phyloP scores from a whole-genome alignment of 2,329 filamentous ascomycete genomes.

The Scedosporium minutisporum region DNA sequence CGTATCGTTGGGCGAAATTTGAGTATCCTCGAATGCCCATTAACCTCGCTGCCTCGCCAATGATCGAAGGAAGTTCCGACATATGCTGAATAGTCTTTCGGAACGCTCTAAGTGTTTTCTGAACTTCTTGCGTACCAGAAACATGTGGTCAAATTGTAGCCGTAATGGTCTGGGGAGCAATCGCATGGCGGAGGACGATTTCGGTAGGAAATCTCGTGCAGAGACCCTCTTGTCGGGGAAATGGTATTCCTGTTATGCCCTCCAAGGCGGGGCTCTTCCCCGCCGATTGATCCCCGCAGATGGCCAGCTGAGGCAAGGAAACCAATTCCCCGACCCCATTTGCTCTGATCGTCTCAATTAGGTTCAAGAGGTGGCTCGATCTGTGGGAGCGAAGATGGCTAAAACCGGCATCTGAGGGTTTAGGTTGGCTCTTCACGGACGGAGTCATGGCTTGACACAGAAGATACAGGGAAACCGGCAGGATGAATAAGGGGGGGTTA shows the following conservation, averaged over 20 bases:
- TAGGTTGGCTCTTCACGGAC: background rate
- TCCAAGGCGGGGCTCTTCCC: conserved; percentile 17
- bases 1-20: background rate
- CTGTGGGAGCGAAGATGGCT: background rate
- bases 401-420: background rate
- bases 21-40: conserved; percentile 11
- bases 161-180: conserved; percentile 7
- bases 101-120: conserved; percentile 8
- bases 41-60: conserved; percentile 12
- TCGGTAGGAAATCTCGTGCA: conserved; percentile 16
- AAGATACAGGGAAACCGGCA: background rate
- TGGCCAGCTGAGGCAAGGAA: conserved; percentile 14
- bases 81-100: conserved; percentile 11
- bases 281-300: conserved; percentile 15
- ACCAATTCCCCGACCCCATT: conserved; percentile 11
- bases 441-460: background rate
- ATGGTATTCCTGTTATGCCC: conserved; percentile 14
- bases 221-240: conserved; percentile 13
- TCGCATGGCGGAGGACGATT: conserved; percentile 24
- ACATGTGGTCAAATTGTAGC: conserved; percentile 12
- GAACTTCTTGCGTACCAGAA: conserved; percentile 5
- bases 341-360: conserved; percentile 10
- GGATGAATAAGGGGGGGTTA: background rate
- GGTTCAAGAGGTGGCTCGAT: conserved; percentile 4
- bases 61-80: conserved; percentile 14